These are phyloP conservation scores for Hyparrhenia diplandra DNA, from an alignment of 176 grass and related monocot genomes.

Conservation along the genomic window DNA sequence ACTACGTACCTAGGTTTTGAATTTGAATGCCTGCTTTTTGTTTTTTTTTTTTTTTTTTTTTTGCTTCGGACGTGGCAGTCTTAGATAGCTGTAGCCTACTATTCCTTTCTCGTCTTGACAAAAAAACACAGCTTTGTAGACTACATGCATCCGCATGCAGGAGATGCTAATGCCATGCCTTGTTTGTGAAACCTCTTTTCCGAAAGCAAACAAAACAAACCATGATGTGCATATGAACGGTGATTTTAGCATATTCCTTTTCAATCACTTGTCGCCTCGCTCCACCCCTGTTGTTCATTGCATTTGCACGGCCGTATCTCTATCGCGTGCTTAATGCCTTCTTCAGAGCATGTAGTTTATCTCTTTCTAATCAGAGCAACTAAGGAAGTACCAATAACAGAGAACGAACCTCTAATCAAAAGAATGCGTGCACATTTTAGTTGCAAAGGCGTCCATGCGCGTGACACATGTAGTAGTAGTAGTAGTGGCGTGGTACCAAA, in stretches of 20 bases:
- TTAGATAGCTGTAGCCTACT: background rate
- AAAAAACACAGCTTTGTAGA: background rate
- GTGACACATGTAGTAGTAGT: no score
- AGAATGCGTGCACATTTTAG: no score
- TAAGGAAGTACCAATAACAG: no score
- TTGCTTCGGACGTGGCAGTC: slow-evolving; percentile 9
- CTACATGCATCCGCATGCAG: background rate
- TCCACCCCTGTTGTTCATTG: background rate
- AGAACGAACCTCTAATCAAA: no score
- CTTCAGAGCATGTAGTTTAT: background rate
- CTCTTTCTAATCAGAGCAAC: background rate
- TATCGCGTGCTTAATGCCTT: background rate
- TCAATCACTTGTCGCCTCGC: background rate
- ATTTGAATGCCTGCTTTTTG: background rate
- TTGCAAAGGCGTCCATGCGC: no score
- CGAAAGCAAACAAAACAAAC: background rate
- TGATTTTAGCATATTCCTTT: background rate
- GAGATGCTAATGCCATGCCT: background rate
- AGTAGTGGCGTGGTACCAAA: no score
- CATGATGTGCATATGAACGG: background rate
- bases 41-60: background rate
- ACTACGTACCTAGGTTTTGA: background rate
- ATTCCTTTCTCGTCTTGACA: background rate
- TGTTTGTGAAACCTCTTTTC: background rate
- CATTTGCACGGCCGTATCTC: background rate